A percentile compares a stretch with the other conserved stretches of the same genome.
These are phyloP conservation scores for Wallacemonas sp. DNA, from an alignment of 208 protist species.

Conservation along the genomic window DNA sequence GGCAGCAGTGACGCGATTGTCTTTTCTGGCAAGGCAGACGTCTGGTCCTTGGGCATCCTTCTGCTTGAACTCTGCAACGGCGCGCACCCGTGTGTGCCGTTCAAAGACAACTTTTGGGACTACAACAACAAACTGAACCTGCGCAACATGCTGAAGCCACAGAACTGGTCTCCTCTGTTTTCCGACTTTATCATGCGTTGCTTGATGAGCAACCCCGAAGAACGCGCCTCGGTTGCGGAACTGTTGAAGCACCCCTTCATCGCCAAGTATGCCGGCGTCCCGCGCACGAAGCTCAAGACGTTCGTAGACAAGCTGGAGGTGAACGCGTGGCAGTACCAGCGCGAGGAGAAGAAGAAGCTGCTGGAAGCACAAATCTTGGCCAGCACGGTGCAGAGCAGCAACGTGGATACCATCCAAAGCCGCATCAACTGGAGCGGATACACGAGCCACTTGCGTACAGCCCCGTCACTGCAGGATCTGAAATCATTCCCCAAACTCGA, in stretches of 20 bases:
- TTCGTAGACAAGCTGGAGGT: conserved; percentile 76
- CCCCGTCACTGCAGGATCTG: conserved; percentile 58
- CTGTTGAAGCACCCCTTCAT: conserved; percentile 85
- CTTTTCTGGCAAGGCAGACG: conserved; percentile 82
- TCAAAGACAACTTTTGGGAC: conserved; percentile 91
- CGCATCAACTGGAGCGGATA: conserved; percentile 62
- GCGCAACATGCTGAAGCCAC: conserved; percentile 79
- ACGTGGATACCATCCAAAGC: conserved; percentile 69
- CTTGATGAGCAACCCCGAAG: conserved; percentile 39
- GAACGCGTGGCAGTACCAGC: conserved; percentile 44
- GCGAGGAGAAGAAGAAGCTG: conserved; percentile 57
- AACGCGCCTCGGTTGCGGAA: conserved; percentile 63
- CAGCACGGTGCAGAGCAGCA: conserved; percentile 61
- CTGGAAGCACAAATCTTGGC: conserved; percentile 76
- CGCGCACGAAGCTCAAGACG: conserved; percentile 62
- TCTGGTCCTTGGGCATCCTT: conserved; percentile 89
- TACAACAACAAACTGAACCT: conserved; percentile 73
- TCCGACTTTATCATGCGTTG: conserved; percentile 83
- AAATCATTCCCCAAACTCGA: conserved; percentile 70
- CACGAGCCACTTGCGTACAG: conserved; percentile 67
- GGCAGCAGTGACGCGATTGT: conserved; percentile 44
- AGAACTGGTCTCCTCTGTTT: conserved; percentile 69
- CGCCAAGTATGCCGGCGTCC: conserved; percentile 53
- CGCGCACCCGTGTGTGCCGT: conserved; percentile 74
- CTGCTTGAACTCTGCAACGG: conserved; percentile 78